Conservation (phyloP, 2,329 filamentous ascomycete genomes). For the Fusarium paranaense region DNA sequence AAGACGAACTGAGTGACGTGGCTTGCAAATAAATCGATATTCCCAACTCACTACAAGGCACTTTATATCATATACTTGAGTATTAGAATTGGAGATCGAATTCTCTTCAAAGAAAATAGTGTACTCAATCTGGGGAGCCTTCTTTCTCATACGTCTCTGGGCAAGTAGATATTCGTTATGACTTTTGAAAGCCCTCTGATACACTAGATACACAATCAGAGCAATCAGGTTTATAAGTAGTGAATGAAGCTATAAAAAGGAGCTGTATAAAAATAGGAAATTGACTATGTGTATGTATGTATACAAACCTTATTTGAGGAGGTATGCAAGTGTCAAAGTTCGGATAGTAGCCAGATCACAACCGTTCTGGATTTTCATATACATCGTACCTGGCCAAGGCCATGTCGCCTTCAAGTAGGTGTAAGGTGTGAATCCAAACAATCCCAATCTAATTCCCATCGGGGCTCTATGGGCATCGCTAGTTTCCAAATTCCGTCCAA, state of each 20-base stretch:
- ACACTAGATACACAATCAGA: not conserved
- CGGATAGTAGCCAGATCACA: not conserved
- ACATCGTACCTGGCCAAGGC: not conserved
- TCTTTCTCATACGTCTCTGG: not conserved
- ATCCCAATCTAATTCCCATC: not conserved
- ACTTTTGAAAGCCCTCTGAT: not conserved
- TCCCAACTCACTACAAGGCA: not conserved
- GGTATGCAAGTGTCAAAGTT: not conserved
- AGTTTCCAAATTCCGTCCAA: not conserved
- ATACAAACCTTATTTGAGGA: not conserved
- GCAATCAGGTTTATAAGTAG: not conserved
- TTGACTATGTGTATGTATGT: not conserved
- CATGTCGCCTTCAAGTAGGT: not conserved
- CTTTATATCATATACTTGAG: no score
- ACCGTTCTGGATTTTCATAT: not conserved
- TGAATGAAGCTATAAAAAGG: not conserved
- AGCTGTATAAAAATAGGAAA: not conserved
- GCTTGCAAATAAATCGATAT: not conserved
- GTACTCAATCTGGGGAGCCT: not conserved
- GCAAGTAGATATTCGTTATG: not conserved
- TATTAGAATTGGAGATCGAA: not conserved
- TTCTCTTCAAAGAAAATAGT: not conserved
- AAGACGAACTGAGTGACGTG: no score
- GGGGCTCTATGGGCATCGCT: not conserved
- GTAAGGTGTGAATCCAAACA: not conserved